phyloP scores from a whole-genome alignment of 2,329 filamentous ascomycete genomes.

The Paecilomyces sp. region DNA sequence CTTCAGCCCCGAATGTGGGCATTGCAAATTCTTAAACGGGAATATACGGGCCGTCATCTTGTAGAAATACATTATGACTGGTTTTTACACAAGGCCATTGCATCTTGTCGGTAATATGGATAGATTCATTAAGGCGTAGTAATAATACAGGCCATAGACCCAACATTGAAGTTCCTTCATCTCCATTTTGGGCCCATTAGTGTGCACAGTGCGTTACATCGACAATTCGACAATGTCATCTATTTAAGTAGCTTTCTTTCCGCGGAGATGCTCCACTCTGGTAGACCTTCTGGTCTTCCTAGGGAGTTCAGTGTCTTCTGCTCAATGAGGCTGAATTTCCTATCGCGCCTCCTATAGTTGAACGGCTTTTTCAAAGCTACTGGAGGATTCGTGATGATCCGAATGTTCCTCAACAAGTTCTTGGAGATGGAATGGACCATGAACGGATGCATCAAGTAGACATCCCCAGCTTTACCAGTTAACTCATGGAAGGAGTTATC shows the following conservation, averaged over 20 bases:
- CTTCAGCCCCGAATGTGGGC: too few relatives aligned
- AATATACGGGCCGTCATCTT: too few relatives aligned
- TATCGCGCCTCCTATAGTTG: constrained; percentile 40
- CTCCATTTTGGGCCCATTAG: too few relatives aligned
- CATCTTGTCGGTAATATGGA: too few relatives aligned
- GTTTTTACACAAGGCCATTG: too few relatives aligned
- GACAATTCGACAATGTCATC: too few relatives aligned
- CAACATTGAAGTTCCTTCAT: too few relatives aligned
- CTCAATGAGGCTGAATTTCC: constrained; percentile 45
- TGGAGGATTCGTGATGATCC: constrained; percentile 51
- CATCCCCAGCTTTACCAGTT: constrained; percentile 47
- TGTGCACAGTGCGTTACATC: too few relatives aligned
- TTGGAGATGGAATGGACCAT: constrained; percentile 49
- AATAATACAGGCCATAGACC: too few relatives aligned
- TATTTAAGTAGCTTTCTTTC: constrained; percentile 28
- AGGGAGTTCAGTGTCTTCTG: constrained; percentile 44
- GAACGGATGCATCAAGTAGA: constrained; percentile 48
- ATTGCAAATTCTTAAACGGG: too few relatives aligned
- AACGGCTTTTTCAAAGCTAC: constrained; percentile 47
- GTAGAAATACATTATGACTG: too few relatives aligned
- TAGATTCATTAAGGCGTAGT: too few relatives aligned
- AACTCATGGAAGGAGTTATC: constrained; percentile 43
- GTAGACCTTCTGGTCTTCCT: constrained; percentile 35
- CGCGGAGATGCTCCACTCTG: constrained; percentile 42
- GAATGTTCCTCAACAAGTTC: constrained; percentile 40